Base-by-base conservation (phyloP, 352 stramenopile species). In the Lagenidium sp. region DNA sequence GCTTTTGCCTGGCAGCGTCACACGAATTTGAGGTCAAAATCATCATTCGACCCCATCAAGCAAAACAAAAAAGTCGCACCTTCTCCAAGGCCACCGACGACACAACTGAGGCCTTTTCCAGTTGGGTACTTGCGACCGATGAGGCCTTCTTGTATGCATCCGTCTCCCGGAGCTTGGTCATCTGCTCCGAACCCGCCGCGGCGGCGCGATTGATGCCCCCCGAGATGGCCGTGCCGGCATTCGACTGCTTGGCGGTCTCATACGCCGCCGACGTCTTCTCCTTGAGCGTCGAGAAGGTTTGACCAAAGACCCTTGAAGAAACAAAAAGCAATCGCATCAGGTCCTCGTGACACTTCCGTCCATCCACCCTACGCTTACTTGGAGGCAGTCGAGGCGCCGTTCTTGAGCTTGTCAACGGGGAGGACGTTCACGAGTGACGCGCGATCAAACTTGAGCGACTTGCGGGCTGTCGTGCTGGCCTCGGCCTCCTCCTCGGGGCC, bases 381-480 rank as follows among this genome's bases (percentile, higher is more conserved):
- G 40, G 66, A 69, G 23, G 81, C 81, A 1, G 73, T 89, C 23
- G 60, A 76, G 4, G 81, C 81, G 39, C 81, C 81, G 50, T 94
- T 94, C 73, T 94, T 94, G 51, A 94, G 63, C 65, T 90, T 90
- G 49, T 94, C 81, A 20, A 94, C 75, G 0, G 81, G 81, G 19
- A 94, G 53, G 10, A 88, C 78, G 44, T 94, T 91, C 41, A 60
- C 65, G 15, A 94, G 35, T 1, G 81, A 91, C 7, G 80, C 66
- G 36, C 70, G 67, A 31, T 73, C 62, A 31, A 60, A 60, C 37
- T 60, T 60, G 25, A 62, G 42, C 21, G 55, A 64, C 43, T 56
- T 55, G 42, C 53, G 53, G 5, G 23, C 38, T 10, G 19, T 46
- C 32, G 32, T 7, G 13, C 24, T 36, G n/a, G 50, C 41, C 55